A percentile compares a stretch with the other conserved stretches of the same genome.
phyloP scores from a whole-genome alignment of 148 eudicot species.

The Silene latifolia region DNA sequence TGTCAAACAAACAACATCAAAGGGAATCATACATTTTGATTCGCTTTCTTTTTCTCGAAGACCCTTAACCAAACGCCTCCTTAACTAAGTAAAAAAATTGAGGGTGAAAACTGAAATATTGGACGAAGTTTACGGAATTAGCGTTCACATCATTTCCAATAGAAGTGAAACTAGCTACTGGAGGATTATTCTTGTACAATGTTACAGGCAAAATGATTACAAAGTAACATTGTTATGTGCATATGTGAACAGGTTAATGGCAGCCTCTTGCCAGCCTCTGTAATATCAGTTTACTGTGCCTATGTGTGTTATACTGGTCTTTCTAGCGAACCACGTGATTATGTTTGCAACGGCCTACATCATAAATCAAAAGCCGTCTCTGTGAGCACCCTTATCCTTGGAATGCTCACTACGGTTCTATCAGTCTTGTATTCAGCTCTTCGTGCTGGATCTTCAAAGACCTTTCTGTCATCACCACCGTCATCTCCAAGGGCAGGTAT shows the following conservation, averaged over 20 bases:
- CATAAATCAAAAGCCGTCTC: constrained; percentile 64
- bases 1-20: too few relatives aligned
- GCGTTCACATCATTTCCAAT: not conserved
- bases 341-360: constrained; percentile 83
- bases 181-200: not conserved
- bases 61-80: too few relatives aligned
- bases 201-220: not conserved
- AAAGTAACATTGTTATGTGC: not conserved
- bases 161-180: not conserved
- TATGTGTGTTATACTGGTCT: constrained; percentile 89
- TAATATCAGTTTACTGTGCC: constrained; percentile 91
- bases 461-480: constrained; percentile 95
- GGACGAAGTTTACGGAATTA: not conserved
- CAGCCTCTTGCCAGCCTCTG: constrained; percentile 95
- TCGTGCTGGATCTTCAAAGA: constrained; percentile 95
- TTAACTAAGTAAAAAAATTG: not conserved
- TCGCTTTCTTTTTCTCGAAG: too few relatives aligned
- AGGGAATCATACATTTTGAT: too few relatives aligned
- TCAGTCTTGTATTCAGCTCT: constrained; percentile 95
- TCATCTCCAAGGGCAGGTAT: constrained; percentile 92
- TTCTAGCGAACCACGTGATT: constrained; percentile 82
- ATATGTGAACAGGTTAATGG: constrained; percentile 79
- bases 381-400: constrained; percentile 73
- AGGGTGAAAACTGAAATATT: not conserved
- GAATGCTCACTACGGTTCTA: constrained; percentile 90